Conservation (phyloP, 352 stramenopile genomes). For the Phytophthora capsici region DNA sequence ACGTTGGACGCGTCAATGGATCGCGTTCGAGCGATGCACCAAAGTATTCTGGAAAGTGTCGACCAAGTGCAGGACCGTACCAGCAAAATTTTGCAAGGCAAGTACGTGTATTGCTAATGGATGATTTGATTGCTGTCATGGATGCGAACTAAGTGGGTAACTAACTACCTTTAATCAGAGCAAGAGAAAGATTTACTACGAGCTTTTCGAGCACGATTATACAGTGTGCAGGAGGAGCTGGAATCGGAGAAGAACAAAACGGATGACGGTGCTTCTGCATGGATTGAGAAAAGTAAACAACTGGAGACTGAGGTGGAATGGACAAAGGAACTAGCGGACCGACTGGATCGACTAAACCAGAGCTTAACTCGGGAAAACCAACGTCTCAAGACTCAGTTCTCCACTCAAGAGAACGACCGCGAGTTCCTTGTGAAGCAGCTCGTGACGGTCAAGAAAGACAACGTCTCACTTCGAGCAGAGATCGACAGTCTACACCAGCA, state of each 20-base stretch:
- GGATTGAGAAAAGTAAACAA: constrained; percentile 92
- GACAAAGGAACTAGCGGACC: constrained; percentile 91
- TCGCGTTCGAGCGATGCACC: constrained; percentile 85
- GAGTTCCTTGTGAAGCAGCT: constrained; percentile 94
- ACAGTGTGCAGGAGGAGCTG: constrained; percentile 93
- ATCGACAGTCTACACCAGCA: constrained; percentile 61
- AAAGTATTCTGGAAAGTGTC: constrained; percentile 88
- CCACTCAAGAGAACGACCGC: constrained; percentile 93
- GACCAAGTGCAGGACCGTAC: constrained; percentile 92
- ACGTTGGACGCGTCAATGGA: constrained; percentile 80
- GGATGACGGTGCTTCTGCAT: constrained; percentile 87
- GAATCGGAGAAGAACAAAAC: constrained; percentile 93
- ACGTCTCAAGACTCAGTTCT: constrained; percentile 90
- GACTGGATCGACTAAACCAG: constrained; percentile 91
- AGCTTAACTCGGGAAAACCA: constrained; percentile 89
- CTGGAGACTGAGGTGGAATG: constrained; percentile 91
- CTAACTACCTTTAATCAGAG: constrained; percentile 45
- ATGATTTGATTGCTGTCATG: neutral
- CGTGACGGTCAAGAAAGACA: constrained; percentile 93
- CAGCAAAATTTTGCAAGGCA: constrained; percentile 87
- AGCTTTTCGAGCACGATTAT: constrained; percentile 90
- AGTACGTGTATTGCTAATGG: constrained; percentile 27
- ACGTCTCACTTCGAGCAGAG: constrained; percentile 75
- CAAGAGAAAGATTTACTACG: constrained; percentile 92
- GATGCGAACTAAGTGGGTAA: neutral